phyloP scores from a whole-genome alignment of 371 early-diverging fungal genomes.

The Cokeromyces recurvatus region DNA sequence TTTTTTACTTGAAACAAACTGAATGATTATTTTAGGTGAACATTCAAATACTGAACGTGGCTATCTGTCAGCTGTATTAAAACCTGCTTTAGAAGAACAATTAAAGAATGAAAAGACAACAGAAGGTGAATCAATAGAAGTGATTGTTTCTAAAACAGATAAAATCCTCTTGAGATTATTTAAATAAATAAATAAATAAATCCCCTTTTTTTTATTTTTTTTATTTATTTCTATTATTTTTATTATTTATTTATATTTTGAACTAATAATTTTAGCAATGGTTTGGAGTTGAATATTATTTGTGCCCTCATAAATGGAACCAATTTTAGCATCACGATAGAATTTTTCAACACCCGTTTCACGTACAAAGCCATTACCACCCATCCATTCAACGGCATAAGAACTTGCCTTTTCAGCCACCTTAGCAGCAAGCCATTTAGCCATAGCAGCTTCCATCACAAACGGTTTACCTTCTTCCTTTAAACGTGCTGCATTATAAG shows the following conservation, averaged over 20 bases:
- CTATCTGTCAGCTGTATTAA: constrained; percentile 70
- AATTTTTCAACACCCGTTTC: constrained; percentile 81
- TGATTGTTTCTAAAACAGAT: constrained; percentile 66
- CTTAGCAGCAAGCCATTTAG: constrained; percentile 92
- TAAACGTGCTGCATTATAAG: constrained; percentile 96
- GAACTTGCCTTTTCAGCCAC: constrained; percentile 90
- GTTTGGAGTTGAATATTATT: constrained; percentile 97
- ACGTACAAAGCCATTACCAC: constrained; percentile 95
- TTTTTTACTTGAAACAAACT: too few relatives aligned
- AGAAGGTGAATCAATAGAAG: constrained; percentile 47
- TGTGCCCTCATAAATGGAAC: constrained; percentile 81
- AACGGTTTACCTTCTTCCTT: constrained; percentile 92
- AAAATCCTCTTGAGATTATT: constrained; percentile 69
- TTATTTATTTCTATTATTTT: background rate
- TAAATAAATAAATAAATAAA: constrained; percentile 20
- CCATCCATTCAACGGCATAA: constrained; percentile 95
- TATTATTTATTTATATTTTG: constrained; percentile 52
- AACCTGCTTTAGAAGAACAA: constrained; percentile 55
- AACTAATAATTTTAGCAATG: constrained; percentile 84
- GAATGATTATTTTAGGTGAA: constrained; percentile 61
- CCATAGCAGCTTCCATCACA: constrained; percentile 97
- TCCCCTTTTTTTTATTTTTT: background rate
- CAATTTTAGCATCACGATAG: constrained; percentile 96
- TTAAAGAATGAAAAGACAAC: constrained; percentile 43
- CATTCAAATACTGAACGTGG: constrained; percentile 95